These are phyloP conservation scores for Claviceps sp. DNA, from an alignment of 2,329 filamentous ascomycete genomes.

Conservation along the genomic window DNA sequence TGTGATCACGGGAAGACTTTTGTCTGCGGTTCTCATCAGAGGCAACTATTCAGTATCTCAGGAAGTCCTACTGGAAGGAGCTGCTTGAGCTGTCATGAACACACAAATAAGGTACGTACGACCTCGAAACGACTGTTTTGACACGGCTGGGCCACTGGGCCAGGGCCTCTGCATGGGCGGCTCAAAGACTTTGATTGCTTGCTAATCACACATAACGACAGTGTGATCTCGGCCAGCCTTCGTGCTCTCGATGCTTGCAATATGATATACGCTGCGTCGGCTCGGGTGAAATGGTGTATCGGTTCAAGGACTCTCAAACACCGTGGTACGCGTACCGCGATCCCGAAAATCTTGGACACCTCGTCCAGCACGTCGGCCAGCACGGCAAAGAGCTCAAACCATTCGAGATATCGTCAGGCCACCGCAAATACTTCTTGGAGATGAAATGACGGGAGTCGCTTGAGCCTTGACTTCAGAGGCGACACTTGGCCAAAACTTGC, in stretches of 20 bases:
- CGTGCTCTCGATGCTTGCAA: slow-evolving; percentile 4
- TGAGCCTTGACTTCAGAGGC: slow-evolving; percentile 9
- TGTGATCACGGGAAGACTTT: neutral
- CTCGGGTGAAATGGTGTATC: slow-evolving; percentile 2
- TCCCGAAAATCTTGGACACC: neutral
- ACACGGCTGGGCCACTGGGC: neutral
- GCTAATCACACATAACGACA: neutral
- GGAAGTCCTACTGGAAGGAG: neutral
- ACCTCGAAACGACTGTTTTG: neutral
- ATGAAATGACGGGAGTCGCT: neutral
- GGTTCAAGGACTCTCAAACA: slow-evolving; percentile 4
- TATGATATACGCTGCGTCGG: slow-evolving; percentile 4
- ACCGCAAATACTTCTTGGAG: slow-evolving; percentile 1
- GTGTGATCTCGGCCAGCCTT: slow-evolving; percentile 4
- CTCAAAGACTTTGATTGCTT: neutral
- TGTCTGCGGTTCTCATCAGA: neutral
- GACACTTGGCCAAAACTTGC: slow-evolving; percentile 3
- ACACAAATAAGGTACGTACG: slow-evolving; percentile 6
- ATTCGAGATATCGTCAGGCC: neutral
- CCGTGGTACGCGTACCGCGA: neutral
- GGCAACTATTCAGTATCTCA: neutral
- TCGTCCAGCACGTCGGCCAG: neutral
- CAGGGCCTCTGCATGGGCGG: neutral
- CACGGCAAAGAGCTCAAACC: neutral
- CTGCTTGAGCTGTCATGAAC: slow-evolving; percentile 5